These are phyloP conservation scores for Penicillium antarcticum DNA, from an alignment of 495 filamentous ascomycete species.

Conservation along the genomic window DNA sequence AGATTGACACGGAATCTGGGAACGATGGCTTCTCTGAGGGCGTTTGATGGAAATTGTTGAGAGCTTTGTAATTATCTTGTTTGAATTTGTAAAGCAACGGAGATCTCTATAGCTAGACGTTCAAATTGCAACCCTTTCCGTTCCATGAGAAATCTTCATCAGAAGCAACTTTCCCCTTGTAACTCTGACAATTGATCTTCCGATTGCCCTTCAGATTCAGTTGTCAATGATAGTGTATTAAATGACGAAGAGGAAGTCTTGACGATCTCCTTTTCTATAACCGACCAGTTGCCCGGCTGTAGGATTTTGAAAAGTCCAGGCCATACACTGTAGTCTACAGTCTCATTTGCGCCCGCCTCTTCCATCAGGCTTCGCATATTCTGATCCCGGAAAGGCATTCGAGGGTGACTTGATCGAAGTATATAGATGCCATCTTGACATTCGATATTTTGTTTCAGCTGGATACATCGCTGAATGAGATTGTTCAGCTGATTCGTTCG, in stretches of 20 bases:
- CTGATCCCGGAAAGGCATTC: neutral
- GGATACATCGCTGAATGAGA: slow-evolving; percentile 8
- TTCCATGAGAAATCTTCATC: neutral
- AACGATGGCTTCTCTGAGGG: slow-evolving; percentile 45
- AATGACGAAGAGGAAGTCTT: neutral
- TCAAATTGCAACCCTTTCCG: neutral
- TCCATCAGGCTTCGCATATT: slow-evolving; percentile 6
- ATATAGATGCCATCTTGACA: slow-evolving; percentile 14
- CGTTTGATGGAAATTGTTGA: slow-evolving; percentile 29
- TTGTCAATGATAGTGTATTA: neutral
- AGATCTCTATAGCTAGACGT: neutral
- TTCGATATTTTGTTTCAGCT: slow-evolving; percentile 20
- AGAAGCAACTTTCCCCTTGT: neutral
- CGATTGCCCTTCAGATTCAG: neutral
- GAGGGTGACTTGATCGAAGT: slow-evolving; percentile 9
- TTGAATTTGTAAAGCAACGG: neutral
- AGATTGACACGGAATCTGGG: slow-evolving; percentile 54
- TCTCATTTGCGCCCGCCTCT: neutral
- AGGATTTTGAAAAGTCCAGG: slow-evolving; percentile 4
- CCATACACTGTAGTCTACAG: slow-evolving; percentile 7
- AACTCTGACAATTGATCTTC: neutral
- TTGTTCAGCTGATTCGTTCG: slow-evolving; percentile 1
- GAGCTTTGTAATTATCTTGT: neutral
- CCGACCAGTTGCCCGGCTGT: neutral
- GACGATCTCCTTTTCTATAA: slow-evolving; percentile 12